Percentiles rank a stretch among this genome's conserved stretches.
Conservation (phyloP, 768 basidiomycete genomes). For the Leccinum longicurvipes region DNA sequence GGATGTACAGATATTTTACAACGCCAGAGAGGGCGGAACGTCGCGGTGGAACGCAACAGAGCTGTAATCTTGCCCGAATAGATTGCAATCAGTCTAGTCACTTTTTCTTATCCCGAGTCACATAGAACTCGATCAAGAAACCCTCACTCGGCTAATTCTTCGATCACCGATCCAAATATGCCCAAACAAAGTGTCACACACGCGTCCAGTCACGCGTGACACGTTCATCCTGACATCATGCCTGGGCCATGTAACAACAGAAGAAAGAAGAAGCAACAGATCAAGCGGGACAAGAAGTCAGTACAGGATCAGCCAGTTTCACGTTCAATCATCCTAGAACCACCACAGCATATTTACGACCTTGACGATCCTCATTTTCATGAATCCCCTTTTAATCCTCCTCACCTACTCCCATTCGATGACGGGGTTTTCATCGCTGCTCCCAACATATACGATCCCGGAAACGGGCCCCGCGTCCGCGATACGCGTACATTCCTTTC, state of each 20-base stretch:
- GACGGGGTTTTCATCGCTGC: conserved; percentile 31
- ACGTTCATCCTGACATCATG: conserved; percentile 39
- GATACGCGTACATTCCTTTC: conserved; percentile 62
- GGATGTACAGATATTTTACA: conserved; percentile 30
- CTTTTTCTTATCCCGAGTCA: conserved; percentile 21
- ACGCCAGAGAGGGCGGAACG: conserved; percentile 28
- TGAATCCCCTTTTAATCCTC: conserved; percentile 2
- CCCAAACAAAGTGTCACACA: conserved; percentile 25
- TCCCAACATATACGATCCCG: conserved; percentile 74
- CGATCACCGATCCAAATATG: conserved; percentile 14
- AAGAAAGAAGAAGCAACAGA: conserved; percentile 39
- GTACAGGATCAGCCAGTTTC: background rate
- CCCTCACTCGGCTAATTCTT: conserved; percentile 5
- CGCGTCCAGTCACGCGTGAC: conserved; percentile 34
- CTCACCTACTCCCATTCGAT: background rate
- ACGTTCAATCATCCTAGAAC: background rate
- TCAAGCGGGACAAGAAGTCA: conserved; percentile 34
- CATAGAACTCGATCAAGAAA: conserved; percentile 9
- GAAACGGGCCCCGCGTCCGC: conserved; percentile 74
- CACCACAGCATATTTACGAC: background rate
- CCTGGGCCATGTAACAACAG: conserved; percentile 59
- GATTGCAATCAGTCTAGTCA: conserved; percentile 29
- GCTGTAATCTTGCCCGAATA: conserved; percentile 26
- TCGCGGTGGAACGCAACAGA: conserved; percentile 19
- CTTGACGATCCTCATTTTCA: conserved; percentile 10